Conservation (phyloP, 2,329 filamentous ascomycete genomes). For the Pseudogymnoascus sp. region DNA sequence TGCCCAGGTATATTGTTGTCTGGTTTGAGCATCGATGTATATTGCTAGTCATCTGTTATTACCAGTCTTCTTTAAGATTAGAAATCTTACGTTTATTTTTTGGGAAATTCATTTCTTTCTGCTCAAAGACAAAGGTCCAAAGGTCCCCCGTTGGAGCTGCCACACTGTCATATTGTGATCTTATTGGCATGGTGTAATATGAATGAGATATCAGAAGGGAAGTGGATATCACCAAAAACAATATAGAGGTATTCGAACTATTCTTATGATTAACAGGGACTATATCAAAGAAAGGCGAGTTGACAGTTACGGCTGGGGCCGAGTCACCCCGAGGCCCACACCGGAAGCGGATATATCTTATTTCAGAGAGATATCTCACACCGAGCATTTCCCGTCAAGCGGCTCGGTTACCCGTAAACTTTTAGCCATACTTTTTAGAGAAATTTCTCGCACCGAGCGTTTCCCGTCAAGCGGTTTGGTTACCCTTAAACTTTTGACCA, state of each 20-base stretch:
- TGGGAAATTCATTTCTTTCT: neutral
- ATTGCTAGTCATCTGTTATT: slow-evolving; percentile 48
- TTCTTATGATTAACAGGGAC: neutral
- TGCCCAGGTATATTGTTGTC: slow-evolving; percentile 59
- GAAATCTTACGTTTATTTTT: neutral
- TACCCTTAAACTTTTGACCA: neutral
- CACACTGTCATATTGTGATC: neutral
- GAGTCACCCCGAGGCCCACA: neutral
- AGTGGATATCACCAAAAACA: neutral
- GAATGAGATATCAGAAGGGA: neutral
- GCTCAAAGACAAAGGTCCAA: neutral
- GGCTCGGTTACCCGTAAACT: neutral
- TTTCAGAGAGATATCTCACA: neutral
- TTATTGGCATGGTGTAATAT: neutral
- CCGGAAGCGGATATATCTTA: neutral
- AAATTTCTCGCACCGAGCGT: neutral
- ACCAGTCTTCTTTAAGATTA: neutral
- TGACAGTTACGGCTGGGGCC: neutral
- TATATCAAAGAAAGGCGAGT: neutral
- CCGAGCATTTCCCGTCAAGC: neutral
- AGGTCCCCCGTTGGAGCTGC: neutral
- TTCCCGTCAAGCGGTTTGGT: neutral
- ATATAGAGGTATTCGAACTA: neutral
- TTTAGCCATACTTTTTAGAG: neutral
- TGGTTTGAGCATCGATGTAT: slow-evolving; percentile 65